A percentile compares a stretch with the other conserved stretches of the same genome.
Conservation (phyloP, 2,329 filamentous ascomycete species). For the Fusarium verticillioides region DNA sequence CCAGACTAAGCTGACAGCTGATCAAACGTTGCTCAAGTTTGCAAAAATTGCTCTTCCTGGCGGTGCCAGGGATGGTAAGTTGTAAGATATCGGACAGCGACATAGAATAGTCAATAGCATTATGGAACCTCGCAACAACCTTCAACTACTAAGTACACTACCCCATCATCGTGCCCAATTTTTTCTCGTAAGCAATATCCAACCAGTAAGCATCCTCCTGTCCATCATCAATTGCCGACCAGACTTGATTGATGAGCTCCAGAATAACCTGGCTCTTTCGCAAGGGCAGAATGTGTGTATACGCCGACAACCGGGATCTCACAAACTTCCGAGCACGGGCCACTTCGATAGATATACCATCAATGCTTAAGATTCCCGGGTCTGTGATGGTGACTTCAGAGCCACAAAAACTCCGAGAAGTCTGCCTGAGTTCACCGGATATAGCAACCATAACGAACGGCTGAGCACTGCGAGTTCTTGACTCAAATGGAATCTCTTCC, state of each 20-base stretch:
- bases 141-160: not conserved
- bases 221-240: not conserved
- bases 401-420: no score
- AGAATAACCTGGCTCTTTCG: constrained; percentile 1
- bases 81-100: fast-evolving
- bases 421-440: not conserved
- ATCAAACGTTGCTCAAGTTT: not conserved
- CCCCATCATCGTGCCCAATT: constrained; percentile 3
- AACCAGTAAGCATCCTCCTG: constrained; percentile 5
- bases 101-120: not conserved
- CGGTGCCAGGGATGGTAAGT: not conserved
- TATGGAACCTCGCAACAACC: fast-evolving
- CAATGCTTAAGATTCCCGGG: not conserved
- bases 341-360: not conserved
- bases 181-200: constrained; percentile 8
- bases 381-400: not conserved
- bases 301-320: not conserved
- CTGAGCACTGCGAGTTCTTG: constrained; percentile 8
- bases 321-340: not conserved
- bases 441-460: constrained; percentile 10
- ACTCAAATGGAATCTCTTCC: constrained; percentile 1
- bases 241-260: constrained; percentile 4
- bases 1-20: not conserved
- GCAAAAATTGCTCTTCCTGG: not conserved
- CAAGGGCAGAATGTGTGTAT: constrained; percentile 1